Evolutionary conservation across 768 basidiomycete species (phyloP).

Genomic region (Crassisporium funariophilum): DNA sequence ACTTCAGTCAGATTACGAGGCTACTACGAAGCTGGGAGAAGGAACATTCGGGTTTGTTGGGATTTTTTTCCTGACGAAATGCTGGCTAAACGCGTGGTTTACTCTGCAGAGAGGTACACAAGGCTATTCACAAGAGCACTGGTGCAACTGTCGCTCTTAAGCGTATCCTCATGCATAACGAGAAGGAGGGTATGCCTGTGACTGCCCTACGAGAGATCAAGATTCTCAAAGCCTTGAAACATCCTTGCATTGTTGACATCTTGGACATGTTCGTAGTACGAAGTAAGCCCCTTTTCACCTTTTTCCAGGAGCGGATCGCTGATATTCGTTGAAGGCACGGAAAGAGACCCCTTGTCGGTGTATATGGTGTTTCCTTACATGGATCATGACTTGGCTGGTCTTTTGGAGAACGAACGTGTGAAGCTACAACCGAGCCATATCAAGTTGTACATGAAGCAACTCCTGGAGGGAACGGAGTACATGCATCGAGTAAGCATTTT

Average conservation of each 20-base stretch:
- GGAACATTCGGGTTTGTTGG: slow-evolving; percentile 92
- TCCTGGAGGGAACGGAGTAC: slow-evolving; percentile 94
- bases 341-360: slow-evolving; percentile 76
- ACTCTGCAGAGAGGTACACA: slow-evolving; percentile 79
- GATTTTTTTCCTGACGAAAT: slow-evolving; percentile 5
- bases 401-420: slow-evolving; percentile 90
- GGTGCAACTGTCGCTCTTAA: slow-evolving; percentile 81
- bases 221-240: slow-evolving; percentile 87
- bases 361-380: slow-evolving; percentile 99
- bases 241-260: slow-evolving; percentile 84
- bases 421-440: slow-evolving; percentile 82
- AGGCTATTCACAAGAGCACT: slow-evolving; percentile 68
- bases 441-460: slow-evolving; percentile 94
- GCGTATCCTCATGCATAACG: slow-evolving; percentile 94
- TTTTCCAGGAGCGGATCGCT: background rate
- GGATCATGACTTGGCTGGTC: slow-evolving; percentile 97
- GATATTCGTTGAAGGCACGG: slow-evolving; percentile 49
- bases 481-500: slow-evolving; percentile 81
- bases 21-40: slow-evolving; percentile 89
- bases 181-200: slow-evolving; percentile 96
- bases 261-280: slow-evolving; percentile 90
- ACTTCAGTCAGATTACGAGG: slow-evolving; percentile 71
- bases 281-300: slow-evolving; percentile 52
- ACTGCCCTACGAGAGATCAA: slow-evolving; percentile 97
- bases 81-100: slow-evolving; percentile 9